phyloP scores from a whole-genome alignment of 139 green algal species.

The Coelastrella sp. region DNA sequence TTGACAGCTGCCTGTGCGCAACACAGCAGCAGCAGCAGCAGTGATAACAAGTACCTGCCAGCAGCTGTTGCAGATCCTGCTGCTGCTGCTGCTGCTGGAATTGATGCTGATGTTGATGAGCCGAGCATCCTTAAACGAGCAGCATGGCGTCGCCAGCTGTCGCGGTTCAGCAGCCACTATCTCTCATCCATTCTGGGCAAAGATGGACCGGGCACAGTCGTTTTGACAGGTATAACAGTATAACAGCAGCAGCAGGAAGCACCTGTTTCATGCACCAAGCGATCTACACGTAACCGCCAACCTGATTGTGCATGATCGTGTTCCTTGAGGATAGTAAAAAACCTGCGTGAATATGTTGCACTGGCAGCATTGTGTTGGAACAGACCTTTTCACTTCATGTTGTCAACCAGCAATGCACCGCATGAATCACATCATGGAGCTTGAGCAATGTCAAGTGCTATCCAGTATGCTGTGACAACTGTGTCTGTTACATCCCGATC shows the following conservation, averaged over 20 bases:
- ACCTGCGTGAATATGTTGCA: no score
- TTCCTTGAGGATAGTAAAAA: no score
- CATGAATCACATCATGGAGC: no score
- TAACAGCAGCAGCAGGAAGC: neutral
- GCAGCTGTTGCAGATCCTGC: neutral
- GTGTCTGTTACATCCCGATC: neutral
- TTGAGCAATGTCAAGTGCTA: no score
- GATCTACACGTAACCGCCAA: no score
- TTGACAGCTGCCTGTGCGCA: no score
- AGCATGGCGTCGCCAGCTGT: neutral
- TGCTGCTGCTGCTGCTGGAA: neutral
- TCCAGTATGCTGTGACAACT: no score
- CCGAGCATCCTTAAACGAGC: constrained; percentile 34
- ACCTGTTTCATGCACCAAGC: neutral
- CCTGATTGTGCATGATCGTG: no score
- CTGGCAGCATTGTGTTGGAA: no score
- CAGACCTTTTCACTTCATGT: no score
- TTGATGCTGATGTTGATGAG: neutral
- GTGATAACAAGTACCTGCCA: no score
- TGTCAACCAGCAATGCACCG: no score
- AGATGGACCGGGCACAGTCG: constrained; percentile 3
- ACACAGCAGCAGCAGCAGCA: neutral
- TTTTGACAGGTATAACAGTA: constrained; percentile 5
- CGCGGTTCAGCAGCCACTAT: constrained; percentile 28
- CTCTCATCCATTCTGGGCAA: neutral